A percentile compares a stretch with the other conserved stretches of the same genome.
Evolutionary conservation across 2,329 filamentous ascomycete genomes (phyloP).

Genomic region (Rhynchosporium agropyri): DNA sequence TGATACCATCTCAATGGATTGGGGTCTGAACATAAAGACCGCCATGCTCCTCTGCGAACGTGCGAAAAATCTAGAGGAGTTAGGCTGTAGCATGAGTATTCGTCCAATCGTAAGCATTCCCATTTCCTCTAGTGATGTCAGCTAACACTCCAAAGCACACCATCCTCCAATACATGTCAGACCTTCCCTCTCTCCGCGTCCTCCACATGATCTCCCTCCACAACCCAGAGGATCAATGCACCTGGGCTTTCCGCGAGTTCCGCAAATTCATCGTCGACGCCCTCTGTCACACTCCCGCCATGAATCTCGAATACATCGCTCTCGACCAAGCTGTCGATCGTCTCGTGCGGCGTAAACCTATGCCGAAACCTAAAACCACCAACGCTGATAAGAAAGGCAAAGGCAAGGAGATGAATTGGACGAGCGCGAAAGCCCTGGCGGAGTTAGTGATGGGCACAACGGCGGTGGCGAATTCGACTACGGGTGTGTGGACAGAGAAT

Average conservation of each 20-base stretch:
- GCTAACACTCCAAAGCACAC: conserved; percentile 50
- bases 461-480: not conserved
- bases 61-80: conserved; percentile 55
- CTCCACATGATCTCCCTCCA: conserved; percentile 58
- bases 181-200: conserved; percentile 53
- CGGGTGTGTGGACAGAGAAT: conserved; percentile 11
- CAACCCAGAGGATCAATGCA: conserved; percentile 58
- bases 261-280: conserved; percentile 62
- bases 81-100: conserved; percentile 58
- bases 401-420: conserved; percentile 42
- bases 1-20: conserved; percentile 49
- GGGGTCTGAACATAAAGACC: conserved; percentile 61
- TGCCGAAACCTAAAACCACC: conserved; percentile 27
- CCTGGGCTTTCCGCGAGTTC: conserved; percentile 59
- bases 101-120: conserved; percentile 53
- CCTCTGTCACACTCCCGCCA: conserved; percentile 55
- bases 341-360: conserved; percentile 45
- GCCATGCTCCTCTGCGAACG: conserved; percentile 56
- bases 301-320: conserved; percentile 62
- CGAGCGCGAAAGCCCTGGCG: conserved; percentile 11
- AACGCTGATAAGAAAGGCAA: conserved; percentile 41
- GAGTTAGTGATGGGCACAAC: conserved; percentile 14
- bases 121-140: not conserved
- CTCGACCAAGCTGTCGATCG: conserved; percentile 54
- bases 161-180: conserved; percentile 57